phyloP scores from a whole-genome alignment of 345 rosid genomes.

The Trapa incisa region DNA sequence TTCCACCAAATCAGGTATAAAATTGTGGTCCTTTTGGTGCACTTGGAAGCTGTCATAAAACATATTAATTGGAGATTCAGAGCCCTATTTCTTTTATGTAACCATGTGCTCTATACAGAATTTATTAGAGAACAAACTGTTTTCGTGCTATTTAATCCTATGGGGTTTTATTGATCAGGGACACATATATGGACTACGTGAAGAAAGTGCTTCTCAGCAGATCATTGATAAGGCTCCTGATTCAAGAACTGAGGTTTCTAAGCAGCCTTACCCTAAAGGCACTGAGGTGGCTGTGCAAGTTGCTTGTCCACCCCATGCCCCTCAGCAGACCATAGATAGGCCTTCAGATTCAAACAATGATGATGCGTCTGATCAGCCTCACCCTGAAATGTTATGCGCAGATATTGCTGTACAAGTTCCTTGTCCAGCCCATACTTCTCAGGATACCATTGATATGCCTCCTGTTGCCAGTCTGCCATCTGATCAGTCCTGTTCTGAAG shows the following conservation, averaged over 20 bases:
- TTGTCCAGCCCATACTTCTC: background rate
- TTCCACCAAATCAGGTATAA: background rate
- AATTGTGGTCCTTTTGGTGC: background rate
- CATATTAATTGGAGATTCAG: background rate
- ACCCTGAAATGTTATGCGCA: too few species aligned
- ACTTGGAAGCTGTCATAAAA: background rate
- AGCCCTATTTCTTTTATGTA: background rate
- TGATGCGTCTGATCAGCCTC: too few species aligned
- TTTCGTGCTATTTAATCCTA: background rate
- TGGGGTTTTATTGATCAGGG: background rate
- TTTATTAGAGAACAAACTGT: background rate
- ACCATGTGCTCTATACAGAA: background rate
- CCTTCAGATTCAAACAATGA: too few species aligned
- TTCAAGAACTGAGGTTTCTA: too few species aligned
- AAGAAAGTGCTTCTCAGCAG: too few species aligned
- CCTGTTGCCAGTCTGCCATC: background rate
- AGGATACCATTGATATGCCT: background rate
- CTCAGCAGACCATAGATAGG: too few species aligned
- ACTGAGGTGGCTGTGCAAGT: too few species aligned
- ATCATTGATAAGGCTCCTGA: too few species aligned
- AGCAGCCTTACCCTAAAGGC: too few species aligned
- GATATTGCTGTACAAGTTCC: background rate
- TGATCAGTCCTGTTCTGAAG: background rate
- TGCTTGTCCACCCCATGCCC: too few species aligned
- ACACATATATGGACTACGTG: too few species aligned